phyloP scores from a whole-genome alignment of 495 filamentous ascomycete genomes.

The Aspergillus kassunensis region DNA sequence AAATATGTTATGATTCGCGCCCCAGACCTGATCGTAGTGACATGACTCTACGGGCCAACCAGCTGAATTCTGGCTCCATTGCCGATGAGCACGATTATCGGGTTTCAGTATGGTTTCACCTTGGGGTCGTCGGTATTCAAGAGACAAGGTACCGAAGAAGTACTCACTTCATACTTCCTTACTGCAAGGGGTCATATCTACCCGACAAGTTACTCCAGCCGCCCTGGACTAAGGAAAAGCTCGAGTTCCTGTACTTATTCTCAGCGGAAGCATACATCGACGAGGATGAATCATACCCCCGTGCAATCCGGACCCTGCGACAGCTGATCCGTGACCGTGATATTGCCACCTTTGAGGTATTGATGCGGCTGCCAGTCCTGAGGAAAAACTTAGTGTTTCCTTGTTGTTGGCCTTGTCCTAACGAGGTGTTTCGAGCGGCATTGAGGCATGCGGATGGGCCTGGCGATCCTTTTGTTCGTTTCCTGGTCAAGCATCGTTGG shows the following conservation, averaged over 20 bases:
- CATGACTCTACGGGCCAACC: constrained; percentile 22
- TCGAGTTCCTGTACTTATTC: constrained; percentile 39
- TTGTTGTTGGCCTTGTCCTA: constrained; percentile 29
- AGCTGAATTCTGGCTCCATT: constrained; percentile 3
- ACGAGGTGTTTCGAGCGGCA: constrained; percentile 24
- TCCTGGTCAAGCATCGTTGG: constrained; percentile 34
- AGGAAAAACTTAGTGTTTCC: constrained; percentile 29
- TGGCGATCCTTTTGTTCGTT: constrained; percentile 34
- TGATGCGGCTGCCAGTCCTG: constrained; percentile 30
- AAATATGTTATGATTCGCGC: constrained; percentile 15
- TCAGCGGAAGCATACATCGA: constrained; percentile 34
- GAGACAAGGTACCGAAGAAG: constrained; percentile 23
- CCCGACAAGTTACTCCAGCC: constrained; percentile 39
- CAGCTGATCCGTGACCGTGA: constrained; percentile 35
- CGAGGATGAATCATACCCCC: constrained; percentile 20
- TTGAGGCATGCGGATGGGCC: constrained; percentile 22
- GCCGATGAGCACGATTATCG: constrained; percentile 15
- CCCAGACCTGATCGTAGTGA: constrained; percentile 30
- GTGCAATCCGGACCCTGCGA: constrained; percentile 23
- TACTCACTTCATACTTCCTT: constrained; percentile 29
- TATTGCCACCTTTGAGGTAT: constrained; percentile 27
- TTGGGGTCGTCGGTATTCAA: constrained; percentile 33
- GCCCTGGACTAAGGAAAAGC: constrained; percentile 42
- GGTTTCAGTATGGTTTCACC: constrained; percentile 36
- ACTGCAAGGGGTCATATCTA: constrained; percentile 22